Conservation (phyloP, 78 protist genomes). For the Trichosphaerium sp. region DNA sequence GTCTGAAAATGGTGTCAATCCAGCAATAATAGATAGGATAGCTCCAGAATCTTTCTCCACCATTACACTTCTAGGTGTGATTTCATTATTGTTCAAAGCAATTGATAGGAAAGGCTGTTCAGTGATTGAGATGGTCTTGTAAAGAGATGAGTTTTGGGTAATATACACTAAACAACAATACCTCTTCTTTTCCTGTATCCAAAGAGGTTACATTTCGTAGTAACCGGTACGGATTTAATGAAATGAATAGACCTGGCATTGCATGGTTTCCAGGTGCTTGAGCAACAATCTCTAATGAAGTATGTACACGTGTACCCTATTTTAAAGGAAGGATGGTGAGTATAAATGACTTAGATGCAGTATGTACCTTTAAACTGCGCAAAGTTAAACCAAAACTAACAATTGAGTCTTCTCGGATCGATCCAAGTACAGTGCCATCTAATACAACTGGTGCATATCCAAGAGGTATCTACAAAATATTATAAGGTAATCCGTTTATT, state of each 20-base stretch:
- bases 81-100: constrained; percentile 33
- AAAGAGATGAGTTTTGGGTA: constrained; percentile 17
- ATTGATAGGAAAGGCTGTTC: too few relatives aligned
- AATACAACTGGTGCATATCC: constrained; percentile 26
- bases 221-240: too few relatives aligned
- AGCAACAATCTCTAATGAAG: background rate
- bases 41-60: constrained; percentile 64
- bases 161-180: background rate
- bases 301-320: background rate
- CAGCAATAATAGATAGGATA: constrained; percentile 81
- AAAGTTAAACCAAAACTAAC: constrained; percentile 72
- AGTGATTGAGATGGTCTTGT: constrained; percentile 66
- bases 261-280: too few relatives aligned
- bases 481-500: constrained; percentile 1
- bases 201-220: background rate
- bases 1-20: constrained; percentile 95
- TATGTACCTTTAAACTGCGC: constrained; percentile 82
- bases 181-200: background rate
- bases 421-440: constrained; percentile 19
- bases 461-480: constrained; percentile 15
- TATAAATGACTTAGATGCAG: background rate
- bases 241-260: too few relatives aligned
- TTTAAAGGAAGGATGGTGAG: background rate
- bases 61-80: constrained; percentile 47
- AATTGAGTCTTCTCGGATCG: constrained; percentile 6